Conservation (phyloP, 2,329 filamentous ascomycete species). For the Fusarium setosum region DNA sequence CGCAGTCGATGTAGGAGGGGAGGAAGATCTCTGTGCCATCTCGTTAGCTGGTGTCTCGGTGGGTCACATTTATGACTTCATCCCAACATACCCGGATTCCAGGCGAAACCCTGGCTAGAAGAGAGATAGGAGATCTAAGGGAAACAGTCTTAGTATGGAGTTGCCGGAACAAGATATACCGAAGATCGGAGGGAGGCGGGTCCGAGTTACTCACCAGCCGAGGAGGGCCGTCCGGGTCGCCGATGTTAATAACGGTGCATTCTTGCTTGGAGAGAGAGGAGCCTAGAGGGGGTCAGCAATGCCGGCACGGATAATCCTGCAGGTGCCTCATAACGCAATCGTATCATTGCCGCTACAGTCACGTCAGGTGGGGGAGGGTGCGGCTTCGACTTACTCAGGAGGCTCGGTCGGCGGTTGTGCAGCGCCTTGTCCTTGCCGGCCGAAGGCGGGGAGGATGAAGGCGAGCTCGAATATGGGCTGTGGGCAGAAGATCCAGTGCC, state of each 20-base stretch:
- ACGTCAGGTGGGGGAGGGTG: constrained; percentile 7
- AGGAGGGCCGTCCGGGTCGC: constrained; percentile 77
- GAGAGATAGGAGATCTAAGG: constrained; percentile 81
- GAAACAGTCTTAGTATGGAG: constrained; percentile 32
- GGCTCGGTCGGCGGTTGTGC: constrained; percentile 69
- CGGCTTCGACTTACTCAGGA: constrained; percentile 62
- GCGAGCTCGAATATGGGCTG: constrained; percentile 54
- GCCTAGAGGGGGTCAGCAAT: constrained; percentile 61
- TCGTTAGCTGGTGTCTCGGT: constrained; percentile 9
- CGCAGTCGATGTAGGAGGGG: constrained; percentile 80
- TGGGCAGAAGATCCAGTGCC: constrained; percentile 58
- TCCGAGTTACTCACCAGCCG: constrained; percentile 67
- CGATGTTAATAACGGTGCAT: constrained; percentile 84
- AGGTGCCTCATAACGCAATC: constrained; percentile 17
- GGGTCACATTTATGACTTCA: background rate
- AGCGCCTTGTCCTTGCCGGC: constrained; percentile 59
- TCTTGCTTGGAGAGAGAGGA: constrained; percentile 78
- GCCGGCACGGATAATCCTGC: constrained; percentile 2
- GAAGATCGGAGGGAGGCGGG: background rate
- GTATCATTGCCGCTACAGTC: constrained; percentile 19
- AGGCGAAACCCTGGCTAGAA: constrained; percentile 82
- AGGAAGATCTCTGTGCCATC: constrained; percentile 76
- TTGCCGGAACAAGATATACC: background rate
- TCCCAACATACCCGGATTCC: constrained; percentile 75
- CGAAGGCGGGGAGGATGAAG: constrained; percentile 67